phyloP scores from a whole-genome alignment of 1,139 yeast species.

The Taphrina betulina region DNA sequence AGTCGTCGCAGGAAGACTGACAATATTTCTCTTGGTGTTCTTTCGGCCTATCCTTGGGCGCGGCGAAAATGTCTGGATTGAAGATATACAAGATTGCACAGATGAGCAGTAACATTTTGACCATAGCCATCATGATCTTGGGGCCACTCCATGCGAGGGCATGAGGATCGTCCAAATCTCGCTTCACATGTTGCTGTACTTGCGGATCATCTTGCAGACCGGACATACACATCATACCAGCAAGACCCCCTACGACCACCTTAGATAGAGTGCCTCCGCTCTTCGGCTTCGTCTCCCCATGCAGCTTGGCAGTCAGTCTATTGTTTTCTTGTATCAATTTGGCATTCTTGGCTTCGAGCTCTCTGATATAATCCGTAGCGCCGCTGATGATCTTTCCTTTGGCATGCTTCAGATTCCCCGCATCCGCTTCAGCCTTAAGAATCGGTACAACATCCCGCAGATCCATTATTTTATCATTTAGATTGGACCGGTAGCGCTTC shows the following conservation, averaged over 20 bases:
- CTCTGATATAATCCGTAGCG: slow-evolving; percentile 86
- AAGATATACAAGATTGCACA: slow-evolving; percentile 4
- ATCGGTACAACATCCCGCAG: slow-evolving; percentile 75
- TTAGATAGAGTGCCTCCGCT: slow-evolving; percentile 39
- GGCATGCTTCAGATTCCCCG: slow-evolving; percentile 40
- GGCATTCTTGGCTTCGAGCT: slow-evolving; percentile 69
- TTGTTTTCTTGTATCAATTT: slow-evolving; percentile 56
- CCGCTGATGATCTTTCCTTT: slow-evolving; percentile 85
- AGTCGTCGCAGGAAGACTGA: slow-evolving; percentile 6
- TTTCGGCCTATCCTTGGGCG: not conserved
- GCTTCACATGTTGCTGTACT: not conserved
- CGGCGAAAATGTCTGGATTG: slow-evolving; percentile 12
- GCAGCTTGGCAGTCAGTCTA: slow-evolving; percentile 45
- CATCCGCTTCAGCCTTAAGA: slow-evolving; percentile 48
- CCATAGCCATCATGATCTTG: not conserved
- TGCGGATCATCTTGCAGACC: slow-evolving; percentile 7
- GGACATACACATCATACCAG: slow-evolving; percentile 45
- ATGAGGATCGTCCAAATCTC: not conserved
- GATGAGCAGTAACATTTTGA: slow-evolving; percentile 7
- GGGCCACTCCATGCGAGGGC: not conserved
- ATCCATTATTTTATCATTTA: slow-evolving; percentile 68
- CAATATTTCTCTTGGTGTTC: slow-evolving; percentile 1
- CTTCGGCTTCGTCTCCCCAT: slow-evolving; percentile 8
- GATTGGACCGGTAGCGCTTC: slow-evolving; percentile 72
- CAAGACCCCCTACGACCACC: slow-evolving; percentile 46